Base-by-base conservation (phyloP, 176 grass and related monocot species). In the Puya raimondii region DNA sequence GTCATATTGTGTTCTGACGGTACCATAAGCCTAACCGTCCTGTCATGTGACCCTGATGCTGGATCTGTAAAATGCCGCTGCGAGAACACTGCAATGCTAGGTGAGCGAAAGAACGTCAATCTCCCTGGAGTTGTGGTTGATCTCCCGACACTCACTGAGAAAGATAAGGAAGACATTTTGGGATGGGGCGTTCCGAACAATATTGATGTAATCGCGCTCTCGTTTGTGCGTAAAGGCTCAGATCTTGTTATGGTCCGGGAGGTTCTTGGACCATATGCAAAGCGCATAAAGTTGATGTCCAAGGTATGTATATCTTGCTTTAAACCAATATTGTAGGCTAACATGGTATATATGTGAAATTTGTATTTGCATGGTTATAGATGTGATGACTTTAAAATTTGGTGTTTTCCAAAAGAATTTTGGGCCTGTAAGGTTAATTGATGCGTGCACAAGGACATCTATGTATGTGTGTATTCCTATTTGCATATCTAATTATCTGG, bases 81-180 rank as follows among this genome's bases (percentile, higher is more conserved):
- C 18, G 27, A 67, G 42, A 67, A 67, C 13, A 67, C 65, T 67
- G 65, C 65, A 47, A 67, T 67, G 65, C 48, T 67, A 67, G 65
- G 65, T 49, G 65, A 67, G 65, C 33, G 65, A 47, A 67, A 67
- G 65, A 67, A 67, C n/a, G 65, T 67, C 65, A 67, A 67, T 67
- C 65, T 67, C 10, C 65, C 65, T 10, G 65, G 65, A n/a, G 16
- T 67, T 67, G 65, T 67, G 65, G 65, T 67, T 26, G 65, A 67
- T 67, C 65, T 67, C 6, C 65, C 65, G 18, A 67, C 65, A 49
- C 33, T 67, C 29, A 67, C 65, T 1, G 65, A 67, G 16, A 67
- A 67, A 48, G 65, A 67, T 47, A 67, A 67, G 10, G 65, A 67
- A 67, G 65, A 67, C 65, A 49, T 67, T 11, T 12, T 67, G 65